These are phyloP conservation scores for Endoconidiophora polonica DNA, from an alignment of 2,329 filamentous ascomycete genomes.

Conservation along the genomic window DNA sequence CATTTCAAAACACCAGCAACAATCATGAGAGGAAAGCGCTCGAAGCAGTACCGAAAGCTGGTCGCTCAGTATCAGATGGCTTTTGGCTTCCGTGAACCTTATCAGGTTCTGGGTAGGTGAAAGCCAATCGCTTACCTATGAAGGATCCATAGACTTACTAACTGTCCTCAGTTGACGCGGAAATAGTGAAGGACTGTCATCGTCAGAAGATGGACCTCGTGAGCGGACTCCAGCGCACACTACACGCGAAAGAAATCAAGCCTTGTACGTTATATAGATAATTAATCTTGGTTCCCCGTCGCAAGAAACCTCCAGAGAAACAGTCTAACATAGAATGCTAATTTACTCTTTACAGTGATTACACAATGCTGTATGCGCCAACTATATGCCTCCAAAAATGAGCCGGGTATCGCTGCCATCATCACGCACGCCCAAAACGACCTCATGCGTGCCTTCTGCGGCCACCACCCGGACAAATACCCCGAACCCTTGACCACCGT, in stretches of 20 bases:
- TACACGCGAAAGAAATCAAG: constrained; percentile 66
- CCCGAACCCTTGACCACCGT: constrained; percentile 51
- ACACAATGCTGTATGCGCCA: constrained; percentile 69
- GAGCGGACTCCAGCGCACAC: constrained; percentile 57
- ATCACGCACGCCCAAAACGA: constrained; percentile 57
- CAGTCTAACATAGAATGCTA: constrained; percentile 13
- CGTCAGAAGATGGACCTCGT: constrained; percentile 83
- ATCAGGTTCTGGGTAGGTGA: constrained; percentile 60
- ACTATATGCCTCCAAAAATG: constrained; percentile 47
- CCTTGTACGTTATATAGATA: constrained; percentile 39
- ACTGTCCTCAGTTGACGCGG: constrained; percentile 49
- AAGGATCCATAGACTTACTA: background rate
- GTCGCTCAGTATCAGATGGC: constrained; percentile 81
- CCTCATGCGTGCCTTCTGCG: constrained; percentile 60
- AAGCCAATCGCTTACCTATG: background rate
- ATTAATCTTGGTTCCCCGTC: background rate
- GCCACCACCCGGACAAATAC: constrained; percentile 56
- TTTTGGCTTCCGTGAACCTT: constrained; percentile 85
- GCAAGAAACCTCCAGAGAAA: constrained; percentile 12
- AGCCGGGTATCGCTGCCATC: constrained; percentile 36
- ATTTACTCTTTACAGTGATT: constrained; percentile 38
- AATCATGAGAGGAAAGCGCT: constrained; percentile 34
- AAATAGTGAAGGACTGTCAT: constrained; percentile 66
- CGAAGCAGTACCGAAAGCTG: constrained; percentile 54
- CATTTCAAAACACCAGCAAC: background rate